Evolutionary conservation across 176 grass and related monocot species (phyloP).

Genomic region (Chrysopogon serrulatus): DNA sequence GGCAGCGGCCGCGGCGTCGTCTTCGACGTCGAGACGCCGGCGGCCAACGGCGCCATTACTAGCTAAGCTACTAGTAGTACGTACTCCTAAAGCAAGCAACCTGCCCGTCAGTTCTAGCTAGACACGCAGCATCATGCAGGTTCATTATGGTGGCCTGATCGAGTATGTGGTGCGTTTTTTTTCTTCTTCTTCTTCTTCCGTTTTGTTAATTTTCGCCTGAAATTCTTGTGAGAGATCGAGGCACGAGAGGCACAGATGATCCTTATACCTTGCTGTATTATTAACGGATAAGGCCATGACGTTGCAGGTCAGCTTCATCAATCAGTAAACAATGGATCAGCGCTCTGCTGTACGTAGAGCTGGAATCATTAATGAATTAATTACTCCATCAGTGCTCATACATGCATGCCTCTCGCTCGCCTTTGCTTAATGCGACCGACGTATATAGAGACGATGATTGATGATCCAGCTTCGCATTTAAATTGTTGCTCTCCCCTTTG

Average conservation of each 20-base stretch:
- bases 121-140: neutral
- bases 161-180: neutral
- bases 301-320: conserved; percentile 12
- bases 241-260: neutral
- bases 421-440: neutral
- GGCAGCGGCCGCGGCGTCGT: neutral
- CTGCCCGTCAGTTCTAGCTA: neutral
- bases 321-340: neutral
- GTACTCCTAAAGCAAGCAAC: neutral
- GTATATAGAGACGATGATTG: neutral
- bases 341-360: conserved; percentile 2
- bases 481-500: neutral
- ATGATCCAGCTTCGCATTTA: neutral
- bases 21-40: conserved; percentile 39
- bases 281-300: conserved; percentile 32
- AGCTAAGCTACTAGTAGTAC: neutral
- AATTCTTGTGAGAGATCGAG: conserved; percentile 7
- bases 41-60: conserved; percentile 20
- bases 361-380: no score
- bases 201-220: neutral
- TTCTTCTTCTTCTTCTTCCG: no score
- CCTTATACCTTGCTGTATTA: neutral
- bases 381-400: neutral
- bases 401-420: neutral
- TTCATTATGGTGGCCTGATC: neutral